A percentile compares a stretch with the other conserved stretches of the same genome.
phyloP scores from a whole-genome alignment of 768 basidiomycete genomes.

The Phylloporus sp. region DNA sequence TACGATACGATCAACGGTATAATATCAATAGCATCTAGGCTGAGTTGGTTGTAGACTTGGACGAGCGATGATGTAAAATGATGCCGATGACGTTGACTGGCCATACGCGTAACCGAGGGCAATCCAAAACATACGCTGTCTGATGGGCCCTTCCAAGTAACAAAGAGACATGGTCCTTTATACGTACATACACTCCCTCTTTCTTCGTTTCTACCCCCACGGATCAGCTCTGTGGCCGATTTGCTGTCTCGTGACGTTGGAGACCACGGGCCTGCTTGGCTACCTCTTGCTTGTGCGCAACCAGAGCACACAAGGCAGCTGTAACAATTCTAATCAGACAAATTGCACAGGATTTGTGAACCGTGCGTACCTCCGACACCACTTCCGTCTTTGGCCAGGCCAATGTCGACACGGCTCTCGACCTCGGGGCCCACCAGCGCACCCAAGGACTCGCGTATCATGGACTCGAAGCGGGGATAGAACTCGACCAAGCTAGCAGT shows the following conservation, averaged over 20 bases:
- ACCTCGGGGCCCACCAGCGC: constrained; percentile 74
- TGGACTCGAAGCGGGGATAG: constrained; percentile 82
- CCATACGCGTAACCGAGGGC: background rate
- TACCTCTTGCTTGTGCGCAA: constrained; percentile 25
- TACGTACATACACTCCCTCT: constrained; percentile 8
- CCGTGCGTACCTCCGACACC: constrained; percentile 79
- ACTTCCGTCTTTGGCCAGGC: constrained; percentile 94
- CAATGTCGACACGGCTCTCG: constrained; percentile 79
- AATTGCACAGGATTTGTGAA: background rate
- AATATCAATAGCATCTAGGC: constrained; percentile 18
- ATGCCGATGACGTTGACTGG: constrained; percentile 4
- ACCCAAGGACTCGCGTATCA: constrained; percentile 71
- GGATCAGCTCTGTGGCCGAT: constrained; percentile 10
- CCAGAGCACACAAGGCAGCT: constrained; percentile 86
- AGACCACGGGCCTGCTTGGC: constrained; percentile 9
- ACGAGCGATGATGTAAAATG: constrained; percentile 6
- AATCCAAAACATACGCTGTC: background rate
- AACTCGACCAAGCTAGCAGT: constrained; percentile 75
- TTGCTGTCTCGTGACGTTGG: constrained; percentile 4
- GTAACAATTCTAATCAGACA: constrained; percentile 2
- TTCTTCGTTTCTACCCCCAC: background rate
- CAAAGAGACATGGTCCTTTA: background rate
- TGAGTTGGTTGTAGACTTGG: background rate
- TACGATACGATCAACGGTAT: constrained; percentile 26
- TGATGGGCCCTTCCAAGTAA: background rate